phyloP scores from a whole-genome alignment of 192 early-diverging fungal genomes.

The Rhizoclosmatium sp. region DNA sequence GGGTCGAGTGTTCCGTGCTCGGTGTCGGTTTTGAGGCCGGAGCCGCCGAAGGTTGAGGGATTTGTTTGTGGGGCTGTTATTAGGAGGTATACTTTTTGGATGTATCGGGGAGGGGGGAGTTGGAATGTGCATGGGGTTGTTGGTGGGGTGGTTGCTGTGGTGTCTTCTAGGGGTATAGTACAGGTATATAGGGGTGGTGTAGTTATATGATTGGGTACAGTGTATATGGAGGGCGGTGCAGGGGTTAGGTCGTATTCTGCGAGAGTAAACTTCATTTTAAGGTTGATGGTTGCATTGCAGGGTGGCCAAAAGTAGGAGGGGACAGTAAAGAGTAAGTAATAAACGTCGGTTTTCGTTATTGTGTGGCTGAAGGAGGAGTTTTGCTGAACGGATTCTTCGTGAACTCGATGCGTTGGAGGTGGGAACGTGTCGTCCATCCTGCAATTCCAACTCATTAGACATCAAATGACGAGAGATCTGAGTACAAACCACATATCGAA shows the following conservation, averaged over 20 bases:
- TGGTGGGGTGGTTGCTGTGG: neutral
- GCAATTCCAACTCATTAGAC: neutral
- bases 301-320: constrained; percentile 13
- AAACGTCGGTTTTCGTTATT: neutral
- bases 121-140: neutral
- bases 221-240: too few relatives aligned
- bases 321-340: constrained; percentile 4
- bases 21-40: neutral
- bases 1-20: neutral
- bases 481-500: neutral
- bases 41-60: neutral
- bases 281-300: neutral
- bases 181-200: neutral
- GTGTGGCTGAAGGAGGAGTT: neutral
- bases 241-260: neutral
- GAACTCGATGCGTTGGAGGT: neutral
- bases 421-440: neutral
- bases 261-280: neutral
- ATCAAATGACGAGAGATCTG: neutral
- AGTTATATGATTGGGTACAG: neutral
- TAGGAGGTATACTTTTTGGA: neutral
- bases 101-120: neutral
- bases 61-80: neutral
- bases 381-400: neutral
- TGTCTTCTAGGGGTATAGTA: neutral